Conservation (phyloP, 306 rosid genomes). For the Dryas drummondii region DNA sequence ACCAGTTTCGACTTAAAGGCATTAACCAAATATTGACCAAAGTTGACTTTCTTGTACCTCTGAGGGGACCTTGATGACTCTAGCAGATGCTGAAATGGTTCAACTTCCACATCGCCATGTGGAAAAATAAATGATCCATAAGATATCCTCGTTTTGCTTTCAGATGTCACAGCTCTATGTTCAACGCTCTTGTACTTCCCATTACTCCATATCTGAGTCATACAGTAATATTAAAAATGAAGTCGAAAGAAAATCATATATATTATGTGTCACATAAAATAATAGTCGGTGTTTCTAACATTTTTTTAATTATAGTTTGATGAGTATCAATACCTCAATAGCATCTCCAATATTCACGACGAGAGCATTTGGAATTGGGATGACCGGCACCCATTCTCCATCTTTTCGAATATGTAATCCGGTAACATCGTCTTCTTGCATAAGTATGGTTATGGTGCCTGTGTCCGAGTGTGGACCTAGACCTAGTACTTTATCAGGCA, state of each 20-base stretch:
- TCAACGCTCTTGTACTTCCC: slow-evolving; percentile 49
- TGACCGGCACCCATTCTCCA: slow-evolving; percentile 39
- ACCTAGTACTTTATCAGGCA: slow-evolving; percentile 42
- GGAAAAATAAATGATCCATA: slow-evolving; percentile 31
- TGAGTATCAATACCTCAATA: background rate
- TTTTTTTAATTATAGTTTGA: too few relatives aligned
- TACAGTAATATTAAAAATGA: too few relatives aligned
- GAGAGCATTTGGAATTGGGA: slow-evolving; percentile 27
- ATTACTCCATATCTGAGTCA: slow-evolving; percentile 48
- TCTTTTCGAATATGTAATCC: slow-evolving; percentile 41
- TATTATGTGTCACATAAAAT: too few relatives aligned
- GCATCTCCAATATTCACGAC: slow-evolving; percentile 43
- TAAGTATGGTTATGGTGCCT: slow-evolving; percentile 40
- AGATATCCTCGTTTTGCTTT: slow-evolving; percentile 28
- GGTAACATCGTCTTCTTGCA: slow-evolving; percentile 34
- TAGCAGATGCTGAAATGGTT: slow-evolving; percentile 31
- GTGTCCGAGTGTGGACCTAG: slow-evolving; percentile 44
- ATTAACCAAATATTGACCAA: slow-evolving; percentile 37
- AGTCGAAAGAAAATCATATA: too few relatives aligned
- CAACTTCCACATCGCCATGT: slow-evolving; percentile 28
- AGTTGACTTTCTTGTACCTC: slow-evolving; percentile 31
- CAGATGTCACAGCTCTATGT: slow-evolving; percentile 40
- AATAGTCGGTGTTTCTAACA: too few relatives aligned
- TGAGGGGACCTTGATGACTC: slow-evolving; percentile 23
- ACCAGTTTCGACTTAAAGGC: slow-evolving; percentile 28